Evolutionary conservation across 2,329 filamentous ascomycete genomes (phyloP), one percentile per base, ranked within the genome.

Genomic region (Colletotrichum tamarilloi): DNA sequence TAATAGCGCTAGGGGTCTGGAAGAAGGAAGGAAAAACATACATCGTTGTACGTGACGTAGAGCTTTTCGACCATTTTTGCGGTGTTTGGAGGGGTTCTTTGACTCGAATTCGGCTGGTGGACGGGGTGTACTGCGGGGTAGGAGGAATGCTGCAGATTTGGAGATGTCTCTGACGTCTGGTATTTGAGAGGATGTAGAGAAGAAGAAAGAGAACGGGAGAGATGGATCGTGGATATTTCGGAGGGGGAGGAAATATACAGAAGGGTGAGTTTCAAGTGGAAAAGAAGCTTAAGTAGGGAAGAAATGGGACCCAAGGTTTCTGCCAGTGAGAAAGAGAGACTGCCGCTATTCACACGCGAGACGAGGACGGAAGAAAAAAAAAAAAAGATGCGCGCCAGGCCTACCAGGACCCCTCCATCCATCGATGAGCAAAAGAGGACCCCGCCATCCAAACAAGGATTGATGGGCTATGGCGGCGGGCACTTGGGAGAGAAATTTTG

Each of bases 31-130:
- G 28, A 64, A 66, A 68, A 73, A 84, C 91, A 83, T 87, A 95
- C 94, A 91, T 97, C 91, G 84, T 97, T 97, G 86, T 97, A 97
- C 78, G 94, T 97, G 82, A 97, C 92, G 86, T 96, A 97, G 82
- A 95, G 84, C 84, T 97, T 97, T 84, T 96, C 89, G 77, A 93
- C 90, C 93, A 95, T 95, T 74, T 86, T 92, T 84, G 79, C 68
- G 72, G 67, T 70, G 55, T 67, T 62, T 71, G 46, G 67, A 24
- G 46, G 56, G 67, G 42, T 58, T 52, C n/a, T 66, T 62, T 46
- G 16, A 65, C 49, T 56, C 22, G 38, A 52, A 12, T 24, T 35
- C 62, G 62, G 46, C 12, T 28, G 14, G 42, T n/a, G 19, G 53
- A 35, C 49, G 12, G 30, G n/a, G 35, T 65, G 62, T 57, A 60